These are phyloP conservation scores for Diophrys sp. DNA, from an alignment of 73 alveolate genomes.

Conservation along the genomic window DNA sequence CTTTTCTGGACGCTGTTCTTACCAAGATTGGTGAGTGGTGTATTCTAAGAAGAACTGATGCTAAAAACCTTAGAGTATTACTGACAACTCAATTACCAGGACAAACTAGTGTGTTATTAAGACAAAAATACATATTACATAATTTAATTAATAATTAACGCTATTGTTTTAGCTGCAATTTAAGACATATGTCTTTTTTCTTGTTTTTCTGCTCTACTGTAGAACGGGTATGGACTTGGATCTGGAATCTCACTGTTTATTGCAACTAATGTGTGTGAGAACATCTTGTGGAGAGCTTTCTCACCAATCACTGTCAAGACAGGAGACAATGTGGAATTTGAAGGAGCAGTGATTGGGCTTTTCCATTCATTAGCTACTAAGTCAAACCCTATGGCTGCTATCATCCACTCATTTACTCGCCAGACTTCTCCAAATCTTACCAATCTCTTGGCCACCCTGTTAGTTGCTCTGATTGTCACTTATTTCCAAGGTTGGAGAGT, in stretches of 20 bases:
- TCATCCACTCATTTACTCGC: conserved; percentile 84
- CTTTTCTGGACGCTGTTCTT: too few species aligned
- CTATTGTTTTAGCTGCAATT: too few species aligned
- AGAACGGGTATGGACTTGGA: conserved; percentile 98
- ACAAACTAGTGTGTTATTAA: too few species aligned
- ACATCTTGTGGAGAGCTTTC: conserved; percentile 96
- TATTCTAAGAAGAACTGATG: too few species aligned
- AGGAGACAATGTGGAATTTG: conserved; percentile 92
- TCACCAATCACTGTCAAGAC: conserved; percentile 97
- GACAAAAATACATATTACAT: too few species aligned
- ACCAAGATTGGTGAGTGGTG: too few species aligned
- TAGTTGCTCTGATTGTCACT: conserved; percentile 71
- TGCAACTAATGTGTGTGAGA: conserved; percentile 98
- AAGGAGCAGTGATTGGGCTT: conserved; percentile 96
- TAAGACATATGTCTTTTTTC: too few species aligned
- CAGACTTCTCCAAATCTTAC: conserved; percentile 90
- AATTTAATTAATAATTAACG: too few species aligned
- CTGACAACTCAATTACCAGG: too few species aligned
- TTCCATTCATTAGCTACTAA: conserved; percentile 90
- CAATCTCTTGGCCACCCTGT: conserved; percentile 89
- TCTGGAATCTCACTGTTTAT: conserved; percentile 97
- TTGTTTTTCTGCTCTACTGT: too few species aligned
- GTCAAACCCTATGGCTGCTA: conserved; percentile 78
- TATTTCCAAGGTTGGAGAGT: conserved; percentile 77
- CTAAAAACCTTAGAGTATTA: too few species aligned